Percentiles rank a stretch among this genome's conserved stretches.
phyloP scores from a whole-genome alignment of 116 monocot species.

The Thalassia testudinum region DNA sequence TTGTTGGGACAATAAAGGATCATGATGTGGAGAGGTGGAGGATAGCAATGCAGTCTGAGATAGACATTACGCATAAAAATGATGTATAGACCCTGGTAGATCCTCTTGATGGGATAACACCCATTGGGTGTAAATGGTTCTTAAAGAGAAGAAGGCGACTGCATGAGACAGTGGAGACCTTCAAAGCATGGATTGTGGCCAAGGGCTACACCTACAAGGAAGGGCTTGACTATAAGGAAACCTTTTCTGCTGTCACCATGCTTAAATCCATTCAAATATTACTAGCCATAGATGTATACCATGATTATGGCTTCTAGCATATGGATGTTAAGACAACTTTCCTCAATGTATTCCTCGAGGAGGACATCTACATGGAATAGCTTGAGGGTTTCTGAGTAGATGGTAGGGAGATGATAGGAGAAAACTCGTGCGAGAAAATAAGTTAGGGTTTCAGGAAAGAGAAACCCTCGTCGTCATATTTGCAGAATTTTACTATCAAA shows the following conservation, averaged over 20 bases:
- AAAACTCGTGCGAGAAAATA: no score
- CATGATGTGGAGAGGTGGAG: no score
- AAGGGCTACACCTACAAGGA: background rate
- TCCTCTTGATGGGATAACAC: background rate
- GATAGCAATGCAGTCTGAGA: constrained; percentile 1
- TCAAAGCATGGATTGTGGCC: background rate
- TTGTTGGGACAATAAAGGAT: no score
- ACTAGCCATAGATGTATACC: background rate
- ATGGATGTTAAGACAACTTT: background rate
- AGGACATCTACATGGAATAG: constrained; percentile 1
- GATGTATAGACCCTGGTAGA: background rate
- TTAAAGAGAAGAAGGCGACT: background rate
- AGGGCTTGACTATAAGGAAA: constrained; percentile 1
- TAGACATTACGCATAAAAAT: background rate
- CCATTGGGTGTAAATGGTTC: constrained; percentile 1
- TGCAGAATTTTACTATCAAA: no score
- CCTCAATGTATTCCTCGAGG: background rate
- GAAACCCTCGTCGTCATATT: no score
- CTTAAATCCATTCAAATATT: constrained; percentile 3
- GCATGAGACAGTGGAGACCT: background rate
- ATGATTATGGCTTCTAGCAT: background rate
- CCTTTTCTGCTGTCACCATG: background rate
- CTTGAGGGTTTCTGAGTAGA: background rate
- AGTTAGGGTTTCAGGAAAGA: no score
- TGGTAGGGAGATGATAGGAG: no score